Conservation (phyloP, 345 rosid species). For the Brassica incana region DNA sequence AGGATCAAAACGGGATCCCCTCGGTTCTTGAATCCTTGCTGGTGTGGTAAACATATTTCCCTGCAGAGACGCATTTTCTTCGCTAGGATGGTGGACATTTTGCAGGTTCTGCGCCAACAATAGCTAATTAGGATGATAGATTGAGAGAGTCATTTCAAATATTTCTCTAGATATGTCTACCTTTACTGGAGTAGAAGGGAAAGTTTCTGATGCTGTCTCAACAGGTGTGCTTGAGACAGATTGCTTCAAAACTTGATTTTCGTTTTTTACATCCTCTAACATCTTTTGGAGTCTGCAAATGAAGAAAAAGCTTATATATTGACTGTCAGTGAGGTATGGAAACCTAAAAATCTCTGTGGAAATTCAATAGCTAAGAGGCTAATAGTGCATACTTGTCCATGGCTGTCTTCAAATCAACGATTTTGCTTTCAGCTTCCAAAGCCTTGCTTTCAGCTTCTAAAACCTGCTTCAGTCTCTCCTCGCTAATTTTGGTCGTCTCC, state of each 20-base stretch:
- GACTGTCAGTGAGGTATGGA: not conserved
- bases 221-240: constrained; percentile 40
- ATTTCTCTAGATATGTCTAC: constrained; percentile 36
- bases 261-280: constrained; percentile 67
- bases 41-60: constrained; percentile 70
- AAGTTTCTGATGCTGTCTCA: constrained; percentile 51
- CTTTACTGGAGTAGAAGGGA: constrained; percentile 44
- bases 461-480: constrained; percentile 73
- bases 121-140: constrained; percentile 13
- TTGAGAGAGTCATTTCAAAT: constrained; percentile 5
- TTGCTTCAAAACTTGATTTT: constrained; percentile 73
- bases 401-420: constrained; percentile 76
- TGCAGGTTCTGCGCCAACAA: constrained; percentile 53
- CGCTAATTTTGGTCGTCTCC: constrained; percentile 73
- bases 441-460: constrained; percentile 82
- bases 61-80: constrained; percentile 52
- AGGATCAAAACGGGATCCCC: constrained; percentile 68
- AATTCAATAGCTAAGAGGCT: constrained; percentile 9
- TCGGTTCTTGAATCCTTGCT: constrained; percentile 50
- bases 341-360: constrained; percentile 1
- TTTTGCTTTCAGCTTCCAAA: constrained; percentile 78
- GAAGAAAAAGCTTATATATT: not conserved
- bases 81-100: constrained; percentile 63
- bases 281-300: constrained; percentile 71
- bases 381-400: constrained; percentile 66